Evolutionary conservation across 345 rosid genomes (phyloP), one percentile per base, ranked within the genome.

Genomic region (Heritiera fomes): DNA sequence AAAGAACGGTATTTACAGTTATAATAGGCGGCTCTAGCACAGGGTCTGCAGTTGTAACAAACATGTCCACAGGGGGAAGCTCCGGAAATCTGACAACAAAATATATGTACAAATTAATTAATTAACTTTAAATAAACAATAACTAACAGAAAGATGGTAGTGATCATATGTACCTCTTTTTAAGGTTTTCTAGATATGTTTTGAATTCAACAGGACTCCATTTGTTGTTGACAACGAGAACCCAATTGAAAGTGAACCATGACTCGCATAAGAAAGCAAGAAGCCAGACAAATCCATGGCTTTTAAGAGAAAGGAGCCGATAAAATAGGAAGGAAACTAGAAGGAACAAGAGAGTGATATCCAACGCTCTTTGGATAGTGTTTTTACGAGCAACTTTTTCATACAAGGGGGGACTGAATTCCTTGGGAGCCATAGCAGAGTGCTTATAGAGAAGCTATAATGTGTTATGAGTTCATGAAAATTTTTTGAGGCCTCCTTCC

Each of bases 191-290:
- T 1, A 88, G 89, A 78, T 84, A 85, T 0, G 93, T 77, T 79
- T 79, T 84, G 79, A 79, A 74, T 0, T 77, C 66, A 13, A 86
- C 84, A 40, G 90, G 97, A 76, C 76, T 91, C 94, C 98, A 92
- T 83, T 89, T 91, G 61, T 18, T 53, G 85, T 10, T 80, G 47
- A 86, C 49, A 20, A 75, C 40, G 80, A 91, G 78, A 49, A 84
- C 5, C 95, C 94, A 94, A 14, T 68, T 0, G 81, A 89, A 85
- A 15, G 90, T 66, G 84, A 94, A 92, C 63, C 75, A 86, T 8
- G 87, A 80, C 84, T 94, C 95, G 74, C 97, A 94, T 0, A 84
- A 45, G 64, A 92, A 80, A 47, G 93, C 94, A 18, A 92, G 85
- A 56, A 85, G 28, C 98, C 93, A 92, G 14, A 79, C 77, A 53